phyloP scores from a whole-genome alignment of 2,329 filamentous ascomycete genomes.

The Trichoderma sp. region DNA sequence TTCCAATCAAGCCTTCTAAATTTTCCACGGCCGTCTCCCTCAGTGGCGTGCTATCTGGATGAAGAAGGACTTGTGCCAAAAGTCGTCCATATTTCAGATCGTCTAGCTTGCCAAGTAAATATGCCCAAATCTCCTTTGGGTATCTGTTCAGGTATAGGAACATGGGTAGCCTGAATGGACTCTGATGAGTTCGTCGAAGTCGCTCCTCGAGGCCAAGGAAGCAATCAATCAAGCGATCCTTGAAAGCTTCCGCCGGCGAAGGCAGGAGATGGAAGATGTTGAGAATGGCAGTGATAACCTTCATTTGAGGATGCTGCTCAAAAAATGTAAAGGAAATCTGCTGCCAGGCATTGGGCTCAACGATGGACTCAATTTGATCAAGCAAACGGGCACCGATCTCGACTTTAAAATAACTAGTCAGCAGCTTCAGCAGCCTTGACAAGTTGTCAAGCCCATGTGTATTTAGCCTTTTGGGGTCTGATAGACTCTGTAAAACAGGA shows the following conservation, averaged over 20 bases:
- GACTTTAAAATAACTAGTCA: conserved; percentile 99
- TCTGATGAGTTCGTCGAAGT: conserved; percentile 82
- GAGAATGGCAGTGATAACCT: conserved; percentile 90
- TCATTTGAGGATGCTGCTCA: conserved; percentile 90
- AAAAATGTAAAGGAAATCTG: conserved; percentile 93
- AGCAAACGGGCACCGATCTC: conserved; percentile 93
- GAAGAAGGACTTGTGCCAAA: conserved; percentile 80
- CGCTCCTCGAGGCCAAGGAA: conserved; percentile 87
- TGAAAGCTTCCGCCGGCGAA: conserved; percentile 84
- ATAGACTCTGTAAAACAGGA: conserved; percentile 93
- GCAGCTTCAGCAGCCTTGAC: conserved; percentile 80
- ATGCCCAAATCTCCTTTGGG: conserved; percentile 80
- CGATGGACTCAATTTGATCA: conserved; percentile 89
- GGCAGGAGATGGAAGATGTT: conserved; percentile 98
- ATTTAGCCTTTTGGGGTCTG: conserved; percentile 87
- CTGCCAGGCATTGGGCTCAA: conserved; percentile 76
- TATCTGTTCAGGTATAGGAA: conserved; percentile 95
- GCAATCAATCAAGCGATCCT: conserved; percentile 84
- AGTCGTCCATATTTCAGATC: conserved; percentile 88
- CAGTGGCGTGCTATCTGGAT: conserved; percentile 72
- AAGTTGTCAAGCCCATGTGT: conserved; percentile 89
- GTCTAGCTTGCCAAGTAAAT: conserved; percentile 76
- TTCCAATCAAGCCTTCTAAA: conserved; percentile 69
- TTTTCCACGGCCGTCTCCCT: conserved; percentile 74
- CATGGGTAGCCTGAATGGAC: conserved; percentile 86